These are phyloP conservation scores for Solanum etuberosum DNA, from an alignment of 257 asterid species.

Conservation along the genomic window DNA sequence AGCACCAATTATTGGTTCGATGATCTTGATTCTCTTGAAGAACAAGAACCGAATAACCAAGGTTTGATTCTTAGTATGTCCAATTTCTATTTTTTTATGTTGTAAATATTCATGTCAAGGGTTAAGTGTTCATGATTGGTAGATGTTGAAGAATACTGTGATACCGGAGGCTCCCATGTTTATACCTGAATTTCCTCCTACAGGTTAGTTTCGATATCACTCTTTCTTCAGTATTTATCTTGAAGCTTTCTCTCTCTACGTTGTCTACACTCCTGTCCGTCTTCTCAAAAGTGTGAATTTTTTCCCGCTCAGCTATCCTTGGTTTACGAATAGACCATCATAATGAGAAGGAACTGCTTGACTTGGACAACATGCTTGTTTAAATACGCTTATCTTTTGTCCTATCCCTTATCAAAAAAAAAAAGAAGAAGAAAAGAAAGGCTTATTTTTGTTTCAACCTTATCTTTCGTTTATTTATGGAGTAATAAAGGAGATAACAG, in stretches of 20 bases:
- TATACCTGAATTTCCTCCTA: slow-evolving; percentile 89
- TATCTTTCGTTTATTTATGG: not conserved
- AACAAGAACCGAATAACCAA: slow-evolving; percentile 51
- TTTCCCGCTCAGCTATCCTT: not conserved
- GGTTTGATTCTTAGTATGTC: slow-evolving; percentile 22
- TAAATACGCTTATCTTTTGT: not conserved
- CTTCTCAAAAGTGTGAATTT: not conserved
- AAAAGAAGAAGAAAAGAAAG: no score
- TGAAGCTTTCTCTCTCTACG: not conserved
- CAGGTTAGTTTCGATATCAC: slow-evolving; percentile 32
- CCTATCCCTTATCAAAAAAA: not conserved
- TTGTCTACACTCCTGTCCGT: not conserved
- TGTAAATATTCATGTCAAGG: not conserved
- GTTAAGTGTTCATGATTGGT: slow-evolving; percentile 4
- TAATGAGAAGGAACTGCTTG: not conserved
- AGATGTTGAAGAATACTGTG: slow-evolving; percentile 78
- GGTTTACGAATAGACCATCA: not conserved
- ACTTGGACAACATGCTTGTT: not conserved
- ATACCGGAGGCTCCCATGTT: slow-evolving; percentile 94
- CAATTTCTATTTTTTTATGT: not conserved
- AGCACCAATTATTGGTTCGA: slow-evolving; percentile 50
- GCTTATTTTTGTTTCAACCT: not conserved
- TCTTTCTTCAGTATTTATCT: not conserved
- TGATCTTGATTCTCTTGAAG: slow-evolving; percentile 44
- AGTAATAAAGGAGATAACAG: not conserved